A percentile compares a stretch with the other conserved stretches of the same genome.
Evolutionary conservation across 805 yeast species (phyloP).

Genomic region (Martiniozyma abietophila): DNA sequence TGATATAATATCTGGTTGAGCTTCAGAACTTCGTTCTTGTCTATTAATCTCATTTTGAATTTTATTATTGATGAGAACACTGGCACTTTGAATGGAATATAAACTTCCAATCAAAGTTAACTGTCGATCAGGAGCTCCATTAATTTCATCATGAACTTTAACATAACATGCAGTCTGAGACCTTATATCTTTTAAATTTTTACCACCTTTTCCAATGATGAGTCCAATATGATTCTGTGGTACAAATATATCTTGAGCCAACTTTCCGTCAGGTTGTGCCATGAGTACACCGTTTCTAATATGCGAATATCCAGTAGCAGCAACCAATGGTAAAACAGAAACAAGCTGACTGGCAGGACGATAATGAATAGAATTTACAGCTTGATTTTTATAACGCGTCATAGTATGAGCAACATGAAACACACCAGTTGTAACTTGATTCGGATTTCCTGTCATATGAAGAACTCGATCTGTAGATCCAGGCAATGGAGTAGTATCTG

Average conservation of each 20-base stretch:
- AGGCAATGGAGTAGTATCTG: slow-evolving; percentile 64
- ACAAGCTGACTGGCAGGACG: slow-evolving; percentile 42
- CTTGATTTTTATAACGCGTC: slow-evolving; percentile 49
- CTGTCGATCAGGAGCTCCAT: slow-evolving; percentile 50
- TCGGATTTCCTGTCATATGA: slow-evolving; percentile 69
- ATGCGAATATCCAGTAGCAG: slow-evolving; percentile 5
- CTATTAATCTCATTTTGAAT: slow-evolving; percentile 51
- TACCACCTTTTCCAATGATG: slow-evolving; percentile 81
- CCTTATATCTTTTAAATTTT: slow-evolving; percentile 68
- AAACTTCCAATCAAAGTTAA: slow-evolving; percentile 61
- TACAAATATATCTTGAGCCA: slow-evolving; percentile 62
- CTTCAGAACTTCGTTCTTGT: slow-evolving; percentile 19
- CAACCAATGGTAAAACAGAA: slow-evolving; percentile 10
- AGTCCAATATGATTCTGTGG: slow-evolving; percentile 76
- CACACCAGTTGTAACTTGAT: slow-evolving; percentile 77
- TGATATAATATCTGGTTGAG: not conserved
- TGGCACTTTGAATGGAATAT: slow-evolving; percentile 63
- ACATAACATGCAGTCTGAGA: slow-evolving; percentile 69
- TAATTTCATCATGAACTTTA: slow-evolving; percentile 51
- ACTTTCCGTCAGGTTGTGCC: slow-evolving; percentile 33
- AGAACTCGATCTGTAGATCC: slow-evolving; percentile 70
- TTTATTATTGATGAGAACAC: slow-evolving; percentile 60
- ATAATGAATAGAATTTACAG: slow-evolving; percentile 47
- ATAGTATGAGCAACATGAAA: slow-evolving; percentile 66
- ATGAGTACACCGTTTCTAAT: slow-evolving; percentile 12